Evolutionary conservation across 106 monocot genomes (phyloP).

Genomic region (Acanthochlamys bracteata): DNA sequence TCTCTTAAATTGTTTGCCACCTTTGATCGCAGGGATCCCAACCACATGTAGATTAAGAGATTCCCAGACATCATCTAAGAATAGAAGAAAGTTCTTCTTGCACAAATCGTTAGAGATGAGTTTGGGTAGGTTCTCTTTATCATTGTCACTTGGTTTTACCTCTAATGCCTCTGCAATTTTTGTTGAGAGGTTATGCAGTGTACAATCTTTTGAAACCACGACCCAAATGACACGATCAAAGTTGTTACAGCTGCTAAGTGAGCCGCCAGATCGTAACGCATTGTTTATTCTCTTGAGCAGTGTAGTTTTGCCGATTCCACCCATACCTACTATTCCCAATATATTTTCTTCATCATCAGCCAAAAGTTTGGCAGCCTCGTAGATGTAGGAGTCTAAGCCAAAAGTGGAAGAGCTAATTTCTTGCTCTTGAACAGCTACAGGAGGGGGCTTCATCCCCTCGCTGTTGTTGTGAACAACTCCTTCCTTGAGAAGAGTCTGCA

Average conservation of each 20-base stretch:
- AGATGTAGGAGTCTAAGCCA: background rate
- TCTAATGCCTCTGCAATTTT: background rate
- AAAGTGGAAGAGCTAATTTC: background rate
- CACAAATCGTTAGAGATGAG: constrained; percentile 3
- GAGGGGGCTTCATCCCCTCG: no score
- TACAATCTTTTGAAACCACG: background rate
- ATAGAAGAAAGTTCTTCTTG: constrained; percentile 16
- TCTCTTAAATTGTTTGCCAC: background rate
- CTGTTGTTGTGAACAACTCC: no score
- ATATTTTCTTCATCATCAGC: background rate
- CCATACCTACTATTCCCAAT: background rate
- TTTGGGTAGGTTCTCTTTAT: background rate
- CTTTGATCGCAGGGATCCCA: constrained; percentile 8
- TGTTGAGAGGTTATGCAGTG: background rate
- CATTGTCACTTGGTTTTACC: background rate
- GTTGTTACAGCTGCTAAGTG: background rate
- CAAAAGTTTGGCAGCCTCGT: background rate
- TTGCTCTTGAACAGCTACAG: no score
- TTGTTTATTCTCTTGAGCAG: background rate
- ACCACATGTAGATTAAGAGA: constrained; percentile 10
- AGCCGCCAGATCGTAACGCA: background rate
- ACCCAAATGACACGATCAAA: background rate
- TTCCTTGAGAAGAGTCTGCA: no score
- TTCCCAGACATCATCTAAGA: constrained; percentile 32
- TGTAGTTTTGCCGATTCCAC: background rate